A percentile compares a stretch with the other conserved stretches of the same genome.
Evolutionary conservation across 768 basidiomycete species (phyloP).

Genomic region (Botryobasidium botryosum): DNA sequence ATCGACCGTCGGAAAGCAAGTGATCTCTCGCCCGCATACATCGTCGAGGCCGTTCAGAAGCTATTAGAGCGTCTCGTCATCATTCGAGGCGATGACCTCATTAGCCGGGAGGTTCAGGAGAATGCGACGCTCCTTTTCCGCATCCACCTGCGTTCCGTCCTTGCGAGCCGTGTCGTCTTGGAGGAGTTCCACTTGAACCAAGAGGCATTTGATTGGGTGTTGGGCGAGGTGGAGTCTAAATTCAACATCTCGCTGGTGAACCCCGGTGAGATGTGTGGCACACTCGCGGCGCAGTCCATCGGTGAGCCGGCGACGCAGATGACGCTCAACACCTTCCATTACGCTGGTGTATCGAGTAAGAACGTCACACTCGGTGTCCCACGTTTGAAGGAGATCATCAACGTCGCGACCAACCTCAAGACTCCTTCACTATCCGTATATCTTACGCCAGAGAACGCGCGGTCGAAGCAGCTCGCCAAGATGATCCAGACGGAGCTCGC

Average conservation of each 20-base stretch:
- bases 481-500: conserved; percentile 85
- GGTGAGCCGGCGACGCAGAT: conserved; percentile 99
- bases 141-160: conserved; percentile 81
- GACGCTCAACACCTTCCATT: conserved; percentile 99
- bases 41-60: conserved; percentile 61
- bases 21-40: conserved; percentile 77
- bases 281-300: conserved; percentile 93
- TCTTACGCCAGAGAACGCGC: conserved; percentile 52
- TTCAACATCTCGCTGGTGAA: conserved; percentile 88
- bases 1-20: conserved; percentile 87
- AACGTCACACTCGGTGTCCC: conserved; percentile 99
- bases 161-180: conserved; percentile 73
- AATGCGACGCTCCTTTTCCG: conserved; percentile 87
- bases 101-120: conserved; percentile 62
- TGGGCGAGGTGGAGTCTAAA: conserved; percentile 89
- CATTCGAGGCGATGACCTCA: conserved; percentile 67
- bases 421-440: conserved; percentile 94
- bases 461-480: conserved; percentile 51
- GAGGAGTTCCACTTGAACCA: conserved; percentile 76
- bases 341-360: conserved; percentile 99
- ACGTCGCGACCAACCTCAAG: conserved; percentile 96
- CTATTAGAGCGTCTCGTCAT: conserved; percentile 65
- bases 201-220: conserved; percentile 95
- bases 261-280: conserved; percentile 98
- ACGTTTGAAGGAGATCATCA: conserved; percentile 97